Conservation (phyloP, 2,329 filamentous ascomycete species). For the Fusarium nematophilum region DNA sequence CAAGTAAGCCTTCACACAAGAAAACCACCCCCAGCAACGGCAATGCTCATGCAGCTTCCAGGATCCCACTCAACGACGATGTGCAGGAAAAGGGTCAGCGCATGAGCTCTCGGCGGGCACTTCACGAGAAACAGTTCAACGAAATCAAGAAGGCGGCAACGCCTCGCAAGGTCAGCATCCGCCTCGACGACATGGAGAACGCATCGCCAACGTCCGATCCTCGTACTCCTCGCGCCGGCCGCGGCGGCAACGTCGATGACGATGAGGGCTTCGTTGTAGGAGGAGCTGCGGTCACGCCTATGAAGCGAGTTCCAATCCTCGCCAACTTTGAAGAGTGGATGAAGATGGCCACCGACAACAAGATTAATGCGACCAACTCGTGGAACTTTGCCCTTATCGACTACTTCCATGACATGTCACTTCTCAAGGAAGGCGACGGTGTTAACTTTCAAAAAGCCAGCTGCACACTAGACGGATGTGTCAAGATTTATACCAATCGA, state of each 20-base stretch:
- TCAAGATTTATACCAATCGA: slow-evolving; percentile 99
- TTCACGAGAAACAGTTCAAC: slow-evolving; percentile 91
- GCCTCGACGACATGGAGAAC: slow-evolving; percentile 69
- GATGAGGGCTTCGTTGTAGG: slow-evolving; percentile 74
- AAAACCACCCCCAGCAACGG: slow-evolving; percentile 23
- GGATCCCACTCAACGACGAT: slow-evolving; percentile 97
- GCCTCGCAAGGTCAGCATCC: slow-evolving; percentile 70
- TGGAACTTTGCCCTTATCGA: slow-evolving; percentile 99
- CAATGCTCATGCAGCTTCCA: slow-evolving; percentile 50
- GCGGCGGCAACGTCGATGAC: slow-evolving; percentile 54
- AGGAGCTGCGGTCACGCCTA: slow-evolving; percentile 85
- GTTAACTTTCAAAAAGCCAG: slow-evolving; percentile 99
- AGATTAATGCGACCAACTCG: slow-evolving; percentile 97
- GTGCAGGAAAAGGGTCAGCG: slow-evolving; percentile 89
- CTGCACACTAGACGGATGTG: slow-evolving; percentile 96
- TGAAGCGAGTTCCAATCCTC: slow-evolving; percentile 94
- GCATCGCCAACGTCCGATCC: slow-evolving; percentile 67
- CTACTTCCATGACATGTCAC: slow-evolving; percentile 99
- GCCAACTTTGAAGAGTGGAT: slow-evolving; percentile 99
- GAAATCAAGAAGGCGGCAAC: slow-evolving; percentile 82
- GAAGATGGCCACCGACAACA: slow-evolving; percentile 99
- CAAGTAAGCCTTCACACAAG: slow-evolving; percentile 59
- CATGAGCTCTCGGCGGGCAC: slow-evolving; percentile 85
- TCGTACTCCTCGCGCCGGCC: slow-evolving; percentile 59
- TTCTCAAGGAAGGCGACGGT: slow-evolving; percentile 94